phyloP scores from a whole-genome alignment of 2,329 filamentous ascomycete genomes.

The Colletotrichum musae region DNA sequence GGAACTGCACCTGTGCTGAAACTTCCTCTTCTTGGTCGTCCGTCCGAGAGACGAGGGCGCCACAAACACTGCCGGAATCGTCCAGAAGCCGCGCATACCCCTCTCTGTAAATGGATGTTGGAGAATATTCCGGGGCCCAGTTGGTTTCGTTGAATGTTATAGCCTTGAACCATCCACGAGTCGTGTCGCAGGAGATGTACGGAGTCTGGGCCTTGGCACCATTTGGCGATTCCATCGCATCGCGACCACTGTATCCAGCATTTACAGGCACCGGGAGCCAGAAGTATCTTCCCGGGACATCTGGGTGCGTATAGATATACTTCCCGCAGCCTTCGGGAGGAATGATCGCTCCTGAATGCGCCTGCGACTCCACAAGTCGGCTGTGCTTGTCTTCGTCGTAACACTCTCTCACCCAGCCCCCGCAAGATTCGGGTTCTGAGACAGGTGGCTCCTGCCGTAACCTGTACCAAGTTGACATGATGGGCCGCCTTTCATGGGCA shows the following conservation, averaged over 20 bases:
- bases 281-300: neutral
- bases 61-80: neutral
- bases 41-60: neutral
- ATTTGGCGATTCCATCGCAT: no score
- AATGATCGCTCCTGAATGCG: no score
- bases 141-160: neutral
- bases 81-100: neutral
- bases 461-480: neutral
- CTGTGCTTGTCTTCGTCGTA: neutral
- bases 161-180: neutral
- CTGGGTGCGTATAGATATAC: neutral
- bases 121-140: no score
- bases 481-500: neutral
- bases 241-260: no score
- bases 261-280: constrained; percentile 5
- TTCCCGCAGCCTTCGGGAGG: neutral
- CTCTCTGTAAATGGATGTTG: no score
- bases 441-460: neutral
- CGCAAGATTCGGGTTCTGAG: neutral
- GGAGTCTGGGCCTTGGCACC: neutral
- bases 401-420: neutral
- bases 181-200: constrained; percentile 1
- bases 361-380: neutral
- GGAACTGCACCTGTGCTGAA: neutral
- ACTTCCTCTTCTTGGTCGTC: neutral